These are phyloP conservation scores for Aquilaria sinensis DNA, from an alignment of 345 rosid genomes.

Conservation along the genomic window DNA sequence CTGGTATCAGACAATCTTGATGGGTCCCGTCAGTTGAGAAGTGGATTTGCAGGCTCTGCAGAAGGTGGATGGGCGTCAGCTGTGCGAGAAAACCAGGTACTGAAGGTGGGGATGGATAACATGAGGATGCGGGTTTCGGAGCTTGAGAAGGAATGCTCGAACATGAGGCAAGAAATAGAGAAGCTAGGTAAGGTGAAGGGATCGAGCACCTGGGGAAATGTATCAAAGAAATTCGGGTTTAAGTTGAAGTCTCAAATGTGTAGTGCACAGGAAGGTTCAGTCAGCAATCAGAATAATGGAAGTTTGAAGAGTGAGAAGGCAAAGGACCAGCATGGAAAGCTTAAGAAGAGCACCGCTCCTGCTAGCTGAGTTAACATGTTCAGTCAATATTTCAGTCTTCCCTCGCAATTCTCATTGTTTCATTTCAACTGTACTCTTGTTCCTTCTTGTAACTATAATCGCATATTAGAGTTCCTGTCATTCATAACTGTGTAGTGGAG, in stretches of 20 bases:
- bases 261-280: slow-evolving; percentile 89
- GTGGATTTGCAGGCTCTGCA: slow-evolving; percentile 57
- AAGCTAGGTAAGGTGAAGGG: slow-evolving; percentile 53
- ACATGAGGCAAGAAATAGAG: slow-evolving; percentile 91
- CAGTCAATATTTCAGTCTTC: neutral
- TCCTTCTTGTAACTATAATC: slow-evolving; percentile 11
- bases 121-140: slow-evolving; percentile 92
- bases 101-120: slow-evolving; percentile 95
- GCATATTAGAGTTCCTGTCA: slow-evolving; percentile 4
- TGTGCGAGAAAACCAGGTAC: slow-evolving; percentile 88
- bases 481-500: neutral
- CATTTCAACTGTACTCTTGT: slow-evolving; percentile 13
- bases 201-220: slow-evolving; percentile 46
- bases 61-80: slow-evolving; percentile 97
- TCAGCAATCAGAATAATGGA: slow-evolving; percentile 52
- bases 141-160: slow-evolving; percentile 75
- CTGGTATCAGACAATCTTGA: slow-evolving; percentile 92
- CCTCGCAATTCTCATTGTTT: slow-evolving; percentile 13
- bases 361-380: slow-evolving; percentile 25
- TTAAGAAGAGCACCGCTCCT: slow-evolving; percentile 45
- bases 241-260: slow-evolving; percentile 92
- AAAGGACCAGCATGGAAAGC: slow-evolving; percentile 49
- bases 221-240: slow-evolving; percentile 73
- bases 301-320: slow-evolving; percentile 51
- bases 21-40: slow-evolving; percentile 80